Evolutionary conservation across 139 green algal genomes (phyloP).

Genomic region (Picochlorum sp.): DNA sequence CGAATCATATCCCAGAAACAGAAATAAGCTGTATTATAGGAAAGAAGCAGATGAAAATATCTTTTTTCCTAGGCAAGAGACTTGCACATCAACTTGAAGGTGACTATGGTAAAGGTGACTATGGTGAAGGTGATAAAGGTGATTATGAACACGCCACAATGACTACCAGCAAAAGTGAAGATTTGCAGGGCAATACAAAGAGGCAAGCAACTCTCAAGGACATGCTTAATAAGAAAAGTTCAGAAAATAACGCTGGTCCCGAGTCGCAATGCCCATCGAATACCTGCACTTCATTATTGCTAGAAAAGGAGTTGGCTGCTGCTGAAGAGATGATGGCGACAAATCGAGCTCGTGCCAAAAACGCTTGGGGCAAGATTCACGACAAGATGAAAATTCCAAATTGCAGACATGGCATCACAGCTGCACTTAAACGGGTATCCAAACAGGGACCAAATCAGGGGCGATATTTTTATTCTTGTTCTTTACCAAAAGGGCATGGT

Average conservation of each 20-base stretch:
- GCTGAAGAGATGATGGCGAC: background rate
- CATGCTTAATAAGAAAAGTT: background rate
- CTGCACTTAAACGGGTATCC: slow-evolving; percentile 35
- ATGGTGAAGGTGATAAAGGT: background rate
- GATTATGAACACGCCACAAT: background rate
- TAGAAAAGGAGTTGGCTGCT: background rate
- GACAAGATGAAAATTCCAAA: slow-evolving; percentile 18
- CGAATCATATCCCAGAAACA: background rate
- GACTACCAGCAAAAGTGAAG: background rate
- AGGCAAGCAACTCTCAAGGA: background rate
- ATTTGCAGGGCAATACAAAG: background rate
- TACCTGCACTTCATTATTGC: no score
- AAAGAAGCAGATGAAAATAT: slow-evolving; percentile 28
- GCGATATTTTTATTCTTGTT: slow-evolving; percentile 26
- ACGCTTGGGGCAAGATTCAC: slow-evolving; percentile 16
- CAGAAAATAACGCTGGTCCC: background rate
- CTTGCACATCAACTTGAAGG: no score
- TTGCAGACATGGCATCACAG: slow-evolving; percentile 33
- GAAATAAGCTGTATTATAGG: slow-evolving; percentile 9
- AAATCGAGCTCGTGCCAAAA: background rate
- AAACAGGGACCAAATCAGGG: slow-evolving; percentile 30
- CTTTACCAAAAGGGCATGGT: background rate
- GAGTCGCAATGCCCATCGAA: no score
- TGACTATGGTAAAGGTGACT: no score
- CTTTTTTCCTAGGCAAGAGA: no score